Base-by-base conservation (phyloP, 2,329 filamentous ascomycete species). In the Coleophoma cylindrospora region DNA sequence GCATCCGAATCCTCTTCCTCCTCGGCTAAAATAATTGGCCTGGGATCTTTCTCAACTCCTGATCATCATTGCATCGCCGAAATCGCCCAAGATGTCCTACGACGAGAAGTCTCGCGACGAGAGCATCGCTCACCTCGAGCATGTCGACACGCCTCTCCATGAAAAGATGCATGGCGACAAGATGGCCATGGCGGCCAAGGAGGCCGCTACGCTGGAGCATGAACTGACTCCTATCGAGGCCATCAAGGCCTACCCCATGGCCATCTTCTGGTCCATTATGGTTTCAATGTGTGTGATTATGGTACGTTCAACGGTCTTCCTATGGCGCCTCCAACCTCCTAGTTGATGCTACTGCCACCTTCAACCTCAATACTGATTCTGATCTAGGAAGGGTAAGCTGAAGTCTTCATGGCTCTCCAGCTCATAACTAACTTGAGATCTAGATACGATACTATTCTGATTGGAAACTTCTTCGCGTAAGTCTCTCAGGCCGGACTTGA, bases 241-340 rank as follows among this genome's bases (percentile, higher is more conserved):
- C 55, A 76, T 95, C 67, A 81, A 75, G 62, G 76, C 91, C 32
- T 95, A 95, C 63, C 89, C 89, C 52, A 91, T 92, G 37, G 57
- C 57, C 12, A 48, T 59, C 43, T 57, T 57, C 43, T 59, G 55
- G 57, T 41, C 48, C 14, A 36, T 57, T 34, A 47, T 59, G 33
- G 52, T 59, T n/a, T 56, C 54, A 11, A 57, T 57, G 55, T 56
- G 55, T 45, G 54, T 59, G 11, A 43, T 59, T 40, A 59, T 57
- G 57, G 57, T 57, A 45, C 55, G 54, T 12, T 54, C 27, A 27
- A 27, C 4, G 9, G 6, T 2, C 27, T 27, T 10, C 9, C 9
- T 10, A 27, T 27, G 7, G 27, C 27, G 6, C 27, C 9, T 27
- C 9, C 27, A 10, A 27, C 7, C 7, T 10, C 27, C 7, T 5